phyloP scores from a whole-genome alignment of 108 stramenopile genomes.

The Pseudonitzschia multistriata region DNA sequence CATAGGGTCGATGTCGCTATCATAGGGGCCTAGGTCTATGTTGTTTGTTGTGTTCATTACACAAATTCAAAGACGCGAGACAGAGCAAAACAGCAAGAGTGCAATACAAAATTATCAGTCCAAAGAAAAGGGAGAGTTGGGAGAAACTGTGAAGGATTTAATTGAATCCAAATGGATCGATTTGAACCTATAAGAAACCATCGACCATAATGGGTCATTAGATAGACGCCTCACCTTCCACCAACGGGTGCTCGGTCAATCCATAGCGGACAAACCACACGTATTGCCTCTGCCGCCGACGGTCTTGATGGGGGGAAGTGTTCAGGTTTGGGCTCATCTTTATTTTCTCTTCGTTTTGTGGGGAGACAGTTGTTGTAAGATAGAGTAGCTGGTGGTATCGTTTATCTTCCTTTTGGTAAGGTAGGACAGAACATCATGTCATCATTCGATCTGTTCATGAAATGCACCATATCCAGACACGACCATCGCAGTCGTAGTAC shows the following conservation, averaged over 20 bases:
- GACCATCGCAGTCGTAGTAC: no score
- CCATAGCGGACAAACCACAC: slow-evolving; percentile 52
- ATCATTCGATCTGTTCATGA: no score
- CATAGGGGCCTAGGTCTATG: slow-evolving; percentile 29
- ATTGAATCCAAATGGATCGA: background rate
- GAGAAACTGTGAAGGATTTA: background rate
- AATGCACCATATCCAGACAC: no score
- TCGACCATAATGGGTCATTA: no score
- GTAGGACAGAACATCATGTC: no score
- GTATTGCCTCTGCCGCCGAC: slow-evolving; percentile 27
- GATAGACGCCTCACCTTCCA: slow-evolving; percentile 36
- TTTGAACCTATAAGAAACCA: no score
- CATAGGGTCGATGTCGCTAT: slow-evolving; percentile 58
- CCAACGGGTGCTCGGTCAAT: slow-evolving; percentile 55
- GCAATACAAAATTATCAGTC: background rate
- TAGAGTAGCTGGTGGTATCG: no score
- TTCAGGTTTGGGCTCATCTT: no score
- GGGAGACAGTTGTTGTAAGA: no score
- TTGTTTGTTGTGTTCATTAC: background rate
- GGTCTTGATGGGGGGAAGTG: no score
- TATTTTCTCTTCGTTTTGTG: no score
- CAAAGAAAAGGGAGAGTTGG: background rate
- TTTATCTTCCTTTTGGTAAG: no score
- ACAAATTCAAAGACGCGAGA: background rate
- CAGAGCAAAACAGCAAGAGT: background rate